These are phyloP conservation scores for Citrus mangshanensis DNA, from an alignment of 345 rosid species.

Conservation along the genomic window DNA sequence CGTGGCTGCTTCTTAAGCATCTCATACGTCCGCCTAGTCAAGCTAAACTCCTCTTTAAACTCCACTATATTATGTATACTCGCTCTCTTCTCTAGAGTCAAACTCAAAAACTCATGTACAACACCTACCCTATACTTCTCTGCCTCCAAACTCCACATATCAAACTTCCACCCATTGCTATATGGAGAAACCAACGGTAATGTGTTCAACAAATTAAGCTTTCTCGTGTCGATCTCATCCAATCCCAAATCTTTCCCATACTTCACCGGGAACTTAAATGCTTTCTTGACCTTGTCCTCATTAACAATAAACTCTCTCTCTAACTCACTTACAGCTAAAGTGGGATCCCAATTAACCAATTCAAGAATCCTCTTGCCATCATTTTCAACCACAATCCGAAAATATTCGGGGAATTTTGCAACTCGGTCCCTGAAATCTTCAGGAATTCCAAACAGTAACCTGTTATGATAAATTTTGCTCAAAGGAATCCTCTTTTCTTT, in stretches of 20 bases:
- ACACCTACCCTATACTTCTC: conserved; percentile 87
- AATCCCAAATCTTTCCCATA: conserved; percentile 66
- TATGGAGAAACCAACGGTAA: conserved; percentile 86
- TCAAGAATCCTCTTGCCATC: conserved; percentile 75
- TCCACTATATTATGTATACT: conserved; percentile 88
- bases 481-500: conserved; percentile 55
- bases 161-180: conserved; percentile 58
- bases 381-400: conserved; percentile 42
- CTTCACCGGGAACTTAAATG: conserved; percentile 68
- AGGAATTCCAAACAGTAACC: conserved; percentile 76
- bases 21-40: conserved; percentile 82
- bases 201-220: conserved; percentile 55
- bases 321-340: conserved; percentile 60
- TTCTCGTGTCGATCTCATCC: conserved; percentile 46
- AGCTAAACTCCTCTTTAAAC: conserved; percentile 83
- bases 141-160: conserved; percentile 79
- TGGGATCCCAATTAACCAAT: conserved; percentile 70
- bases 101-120: conserved; percentile 80
- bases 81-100: conserved; percentile 88
- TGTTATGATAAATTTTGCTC: conserved; percentile 70
- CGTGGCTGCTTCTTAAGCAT: conserved; percentile 74
- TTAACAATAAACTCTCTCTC: conserved; percentile 56
- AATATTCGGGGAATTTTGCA: conserved; percentile 60
- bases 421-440: conserved; percentile 83
- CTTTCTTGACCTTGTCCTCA: conserved; percentile 60